phyloP scores from a whole-genome alignment of 192 early-diverging fungal species.

The Coemansia interrupta region DNA sequence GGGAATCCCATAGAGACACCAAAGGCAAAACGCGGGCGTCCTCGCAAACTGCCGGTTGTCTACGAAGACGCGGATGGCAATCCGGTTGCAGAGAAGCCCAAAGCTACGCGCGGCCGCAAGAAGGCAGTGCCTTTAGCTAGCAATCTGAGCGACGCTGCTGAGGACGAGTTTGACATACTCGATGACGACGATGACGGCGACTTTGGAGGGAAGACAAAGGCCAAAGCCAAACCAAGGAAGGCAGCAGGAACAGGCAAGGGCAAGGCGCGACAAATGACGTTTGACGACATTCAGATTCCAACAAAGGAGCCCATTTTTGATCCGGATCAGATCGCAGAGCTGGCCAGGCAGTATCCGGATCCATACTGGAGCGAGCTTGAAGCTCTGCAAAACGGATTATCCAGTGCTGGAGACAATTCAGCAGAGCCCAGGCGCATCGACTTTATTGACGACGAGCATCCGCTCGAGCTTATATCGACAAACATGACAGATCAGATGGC shows the following conservation, averaged over 20 bases:
- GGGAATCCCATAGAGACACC: slow-evolving; percentile 16
- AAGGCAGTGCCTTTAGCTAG: slow-evolving; percentile 8
- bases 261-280: slow-evolving; percentile 42
- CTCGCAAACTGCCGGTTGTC: slow-evolving; percentile 18
- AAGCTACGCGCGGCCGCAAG: slow-evolving; percentile 39
- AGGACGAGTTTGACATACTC: slow-evolving; percentile 13
- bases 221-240: slow-evolving; percentile 11
- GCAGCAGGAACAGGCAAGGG: slow-evolving; percentile 23
- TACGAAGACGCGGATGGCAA: slow-evolving; percentile 10
- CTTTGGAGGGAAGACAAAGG: slow-evolving; percentile 13
- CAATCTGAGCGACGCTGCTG: slow-evolving; percentile 1
- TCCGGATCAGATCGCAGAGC: slow-evolving; percentile 50
- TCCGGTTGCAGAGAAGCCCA: slow-evolving; percentile 22
- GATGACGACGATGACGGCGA: slow-evolving; percentile 30
- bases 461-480: slow-evolving; percentile 61
- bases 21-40: slow-evolving; percentile 41
- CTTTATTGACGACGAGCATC: slow-evolving; percentile 66
- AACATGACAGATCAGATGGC: slow-evolving; percentile 75
- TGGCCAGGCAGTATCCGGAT: slow-evolving; percentile 58
- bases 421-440: slow-evolving; percentile 26
- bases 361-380: slow-evolving; percentile 39
- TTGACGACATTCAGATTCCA: slow-evolving; percentile 39
- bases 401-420: not conserved
- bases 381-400: not conserved
- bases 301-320: slow-evolving; percentile 44